Percentiles rank a stretch among this genome's conserved stretches.
Conservation (phyloP, 768 basidiomycete species). For the Cystofilobasidium bisporidii region DNA sequence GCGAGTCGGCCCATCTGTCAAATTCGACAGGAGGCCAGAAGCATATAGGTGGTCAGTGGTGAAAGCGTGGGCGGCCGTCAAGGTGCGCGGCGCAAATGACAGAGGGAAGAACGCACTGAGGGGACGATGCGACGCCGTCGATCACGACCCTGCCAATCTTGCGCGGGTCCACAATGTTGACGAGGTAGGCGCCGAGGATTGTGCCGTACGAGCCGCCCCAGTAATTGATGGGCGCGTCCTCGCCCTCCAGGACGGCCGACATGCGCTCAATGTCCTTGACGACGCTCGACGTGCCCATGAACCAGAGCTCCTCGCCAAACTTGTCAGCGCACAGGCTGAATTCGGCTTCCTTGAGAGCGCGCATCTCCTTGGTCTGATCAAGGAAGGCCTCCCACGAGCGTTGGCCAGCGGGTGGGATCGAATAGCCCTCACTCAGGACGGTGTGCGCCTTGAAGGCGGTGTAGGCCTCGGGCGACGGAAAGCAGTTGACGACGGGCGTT, state of each 20-base stretch:
- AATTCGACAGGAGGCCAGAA: too few species aligned
- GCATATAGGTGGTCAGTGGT: too few species aligned
- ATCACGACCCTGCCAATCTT: conserved; percentile 27
- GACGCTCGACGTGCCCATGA: conserved; percentile 30
- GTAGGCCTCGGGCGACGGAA: conserved; percentile 1
- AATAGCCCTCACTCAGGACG: conserved; percentile 18
- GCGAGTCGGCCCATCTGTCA: conserved; percentile 26
- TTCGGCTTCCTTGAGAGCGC: conserved; percentile 24
- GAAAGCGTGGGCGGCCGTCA: too few species aligned
- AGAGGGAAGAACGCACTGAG: too few species aligned
- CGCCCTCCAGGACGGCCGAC: conserved; percentile 15
- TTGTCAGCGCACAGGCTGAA: conserved; percentile 17
- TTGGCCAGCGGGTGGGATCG: conserved; percentile 20
- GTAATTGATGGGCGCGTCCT: conserved; percentile 29
- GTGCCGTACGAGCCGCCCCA: conserved; percentile 29
- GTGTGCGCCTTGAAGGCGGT: conserved; percentile 20
- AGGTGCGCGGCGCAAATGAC: too few species aligned
- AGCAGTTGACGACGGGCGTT: conserved; percentile 27
- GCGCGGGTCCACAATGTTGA: conserved; percentile 20
- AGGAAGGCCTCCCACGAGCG: conserved; percentile 5
- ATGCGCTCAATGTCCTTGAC: conserved; percentile 30
- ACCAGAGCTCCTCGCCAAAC: conserved; percentile 26
- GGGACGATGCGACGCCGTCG: conserved; percentile 28
- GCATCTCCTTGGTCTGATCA: conserved; percentile 25
- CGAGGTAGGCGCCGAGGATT: conserved; percentile 29